Conservation (phyloP, 805 yeast species). For the Candida wancherniae region DNA sequence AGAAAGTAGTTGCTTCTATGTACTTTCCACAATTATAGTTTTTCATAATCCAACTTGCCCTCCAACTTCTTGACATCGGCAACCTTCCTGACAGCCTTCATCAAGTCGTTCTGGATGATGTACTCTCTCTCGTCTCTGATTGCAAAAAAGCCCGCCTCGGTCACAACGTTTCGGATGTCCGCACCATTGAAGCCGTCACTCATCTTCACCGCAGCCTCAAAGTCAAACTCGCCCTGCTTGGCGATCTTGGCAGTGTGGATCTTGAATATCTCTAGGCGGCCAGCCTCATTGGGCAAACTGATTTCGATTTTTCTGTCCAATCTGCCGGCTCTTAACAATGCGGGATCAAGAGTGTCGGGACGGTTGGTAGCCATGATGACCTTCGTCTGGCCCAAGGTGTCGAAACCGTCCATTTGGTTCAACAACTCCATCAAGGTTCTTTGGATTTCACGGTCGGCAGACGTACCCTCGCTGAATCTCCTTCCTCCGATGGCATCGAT, state of each 20-base stretch:
- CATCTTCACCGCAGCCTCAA: constrained; percentile 96
- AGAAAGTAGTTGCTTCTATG: neutral
- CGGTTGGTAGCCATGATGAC: constrained; percentile 99
- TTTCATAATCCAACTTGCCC: constrained; percentile 93
- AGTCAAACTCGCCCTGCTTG: constrained; percentile 93
- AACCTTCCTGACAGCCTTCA: constrained; percentile 98
- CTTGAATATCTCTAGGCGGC: constrained; percentile 88
- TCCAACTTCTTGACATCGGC: constrained; percentile 95
- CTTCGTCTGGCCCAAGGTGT: constrained; percentile 92
- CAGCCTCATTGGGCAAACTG: constrained; percentile 92
- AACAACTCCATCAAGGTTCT: constrained; percentile 95
- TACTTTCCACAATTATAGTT: constrained; percentile 45
- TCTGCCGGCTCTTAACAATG: constrained; percentile 94
- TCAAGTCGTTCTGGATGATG: constrained; percentile 85
- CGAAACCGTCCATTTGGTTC: constrained; percentile 98
- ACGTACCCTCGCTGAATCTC: constrained; percentile 95
- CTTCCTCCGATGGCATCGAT: constrained; percentile 99
- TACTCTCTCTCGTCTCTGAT: constrained; percentile 96
- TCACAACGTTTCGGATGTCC: constrained; percentile 90
- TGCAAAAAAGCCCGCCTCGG: constrained; percentile 99
- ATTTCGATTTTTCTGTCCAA: constrained; percentile 95
- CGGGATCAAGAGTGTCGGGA: constrained; percentile 97
- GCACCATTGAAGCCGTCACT: constrained; percentile 99
- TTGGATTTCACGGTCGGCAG: constrained; percentile 98
- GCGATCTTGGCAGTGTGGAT: constrained; percentile 83